Evolutionary conservation across 2,329 filamentous ascomycete genomes (phyloP), one percentile per base, ranked within the genome.

Genomic region (Fusarium penzigii): DNA sequence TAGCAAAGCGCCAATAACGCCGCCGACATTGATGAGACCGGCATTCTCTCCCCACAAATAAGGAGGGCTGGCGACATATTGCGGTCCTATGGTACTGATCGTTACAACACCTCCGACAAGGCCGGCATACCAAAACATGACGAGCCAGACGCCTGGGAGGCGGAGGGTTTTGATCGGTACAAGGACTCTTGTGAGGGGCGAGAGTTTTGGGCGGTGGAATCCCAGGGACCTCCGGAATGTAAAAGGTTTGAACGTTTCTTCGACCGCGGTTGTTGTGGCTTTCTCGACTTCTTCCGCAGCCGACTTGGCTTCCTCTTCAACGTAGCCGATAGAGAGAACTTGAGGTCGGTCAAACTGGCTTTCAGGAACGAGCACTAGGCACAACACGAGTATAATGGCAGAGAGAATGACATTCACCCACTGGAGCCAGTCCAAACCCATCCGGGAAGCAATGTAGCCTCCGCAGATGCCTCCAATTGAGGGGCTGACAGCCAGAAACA

Each of bases 81-180:
- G 57, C 0, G 72, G 65, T 0, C 70, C 72, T 1, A 73, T 62
- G 2, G 67, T 68, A 0, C 70, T 71, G 3, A 74, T 67, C 1
- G 70, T 67, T 1, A 71, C 65, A 3, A 70, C 64, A 3, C 65
- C 67, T 3, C 71, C 72, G 0, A 74, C 68, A 0, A 74, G 59
- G 0, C 70, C 69, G 10, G 68, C 69, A 29, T 73, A 74, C 44
- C 72, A 70, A 3, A 72, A 51, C 64, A 69, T 73, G 2, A 71
- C 66, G 0, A 74, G 57, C 70, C 69, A 72, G 0, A 66, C 68
- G 0, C 67, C 67, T 0, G 71, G 72, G 0, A 74, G 61, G 13
- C 32, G 32, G 32, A 36, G 32, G 13, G 32, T 36, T 9, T 36
- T 4, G 10, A 36, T 12, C 5, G 32, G 32, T 3, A 36, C 32